Evolutionary conservation across 2,329 filamentous ascomycete species (phyloP).

Genomic region (Curvularia eragrostidis): DNA sequence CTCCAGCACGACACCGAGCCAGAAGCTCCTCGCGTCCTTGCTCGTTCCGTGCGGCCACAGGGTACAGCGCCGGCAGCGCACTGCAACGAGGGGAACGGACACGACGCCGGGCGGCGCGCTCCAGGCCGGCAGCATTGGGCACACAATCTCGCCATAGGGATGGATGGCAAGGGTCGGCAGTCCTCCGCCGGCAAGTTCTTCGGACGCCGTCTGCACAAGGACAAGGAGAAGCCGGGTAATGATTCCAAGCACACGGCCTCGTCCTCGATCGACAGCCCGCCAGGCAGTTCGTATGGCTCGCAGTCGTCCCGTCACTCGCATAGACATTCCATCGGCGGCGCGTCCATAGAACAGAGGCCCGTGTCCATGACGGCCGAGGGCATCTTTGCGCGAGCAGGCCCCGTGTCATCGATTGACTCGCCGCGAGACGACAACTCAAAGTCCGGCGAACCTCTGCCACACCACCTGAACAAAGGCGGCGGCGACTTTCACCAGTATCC

Average conservation of each 20-base stretch:
- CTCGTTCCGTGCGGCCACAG: neutral
- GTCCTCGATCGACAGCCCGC: slow-evolving; percentile 66
- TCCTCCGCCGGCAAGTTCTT: slow-evolving; percentile 86
- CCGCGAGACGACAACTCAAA: slow-evolving; percentile 71
- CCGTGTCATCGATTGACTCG: slow-evolving; percentile 89
- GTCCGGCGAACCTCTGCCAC: slow-evolving; percentile 78
- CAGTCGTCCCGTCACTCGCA: slow-evolving; percentile 74
- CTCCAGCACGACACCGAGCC: slow-evolving; percentile 15
- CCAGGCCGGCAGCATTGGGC: slow-evolving; percentile 18
- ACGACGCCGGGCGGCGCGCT: slow-evolving; percentile 20
- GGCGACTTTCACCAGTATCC: slow-evolving; percentile 91
- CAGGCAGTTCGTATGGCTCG: slow-evolving; percentile 67
- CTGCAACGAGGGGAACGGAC: slow-evolving; percentile 11
- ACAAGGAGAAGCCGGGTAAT: slow-evolving; percentile 58
- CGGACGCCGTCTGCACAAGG: slow-evolving; percentile 77
- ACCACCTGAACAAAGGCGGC: slow-evolving; percentile 80
- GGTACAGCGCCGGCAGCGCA: neutral
- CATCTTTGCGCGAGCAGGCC: slow-evolving; percentile 77
- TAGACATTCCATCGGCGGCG: slow-evolving; percentile 46
- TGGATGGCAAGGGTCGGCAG: slow-evolving; percentile 80
- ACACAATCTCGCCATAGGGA: slow-evolving; percentile 27
- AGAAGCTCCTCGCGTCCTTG: neutral
- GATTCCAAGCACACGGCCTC: slow-evolving; percentile 56
- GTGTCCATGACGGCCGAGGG: slow-evolving; percentile 67
- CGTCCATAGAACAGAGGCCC: slow-evolving; percentile 71